A percentile compares a stretch with the other conserved stretches of the same genome.
Evolutionary conservation across 306 rosid genomes (phyloP).

Genomic region (Casuarina cunninghamiana): DNA sequence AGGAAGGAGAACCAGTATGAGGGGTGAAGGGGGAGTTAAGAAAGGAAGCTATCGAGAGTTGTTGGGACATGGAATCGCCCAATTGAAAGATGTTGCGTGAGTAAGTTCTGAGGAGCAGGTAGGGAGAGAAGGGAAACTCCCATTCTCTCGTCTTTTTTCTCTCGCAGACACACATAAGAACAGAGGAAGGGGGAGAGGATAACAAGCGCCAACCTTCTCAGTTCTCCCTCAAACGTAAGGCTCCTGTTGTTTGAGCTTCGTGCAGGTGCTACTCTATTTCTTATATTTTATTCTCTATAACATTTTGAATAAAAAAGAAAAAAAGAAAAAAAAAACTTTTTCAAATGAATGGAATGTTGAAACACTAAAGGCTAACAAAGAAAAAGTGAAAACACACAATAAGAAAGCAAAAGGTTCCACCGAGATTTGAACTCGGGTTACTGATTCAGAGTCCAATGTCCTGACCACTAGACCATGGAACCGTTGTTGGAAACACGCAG

Average conservation of each 20-base stretch:
- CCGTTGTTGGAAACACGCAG: too few relatives aligned
- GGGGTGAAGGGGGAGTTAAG: constrained; percentile 28
- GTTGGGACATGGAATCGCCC: constrained; percentile 23
- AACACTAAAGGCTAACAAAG: too few relatives aligned
- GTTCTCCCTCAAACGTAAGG: neutral
- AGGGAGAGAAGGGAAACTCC: constrained; percentile 49
- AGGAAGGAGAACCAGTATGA: constrained; percentile 48
- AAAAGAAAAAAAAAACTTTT: too few relatives aligned
- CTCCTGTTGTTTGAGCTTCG: neutral
- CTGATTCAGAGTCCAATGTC: too few relatives aligned
- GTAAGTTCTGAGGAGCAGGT: constrained; percentile 32
- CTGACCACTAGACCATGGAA: too few relatives aligned
- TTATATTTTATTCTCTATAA: too few relatives aligned
- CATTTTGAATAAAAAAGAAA: too few relatives aligned
- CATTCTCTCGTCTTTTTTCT: constrained; percentile 41
- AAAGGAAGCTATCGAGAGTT: constrained; percentile 23
- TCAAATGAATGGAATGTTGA: too few relatives aligned
- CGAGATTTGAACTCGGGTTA: too few relatives aligned
- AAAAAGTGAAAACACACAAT: too few relatives aligned
- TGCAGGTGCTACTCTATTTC: neutral
- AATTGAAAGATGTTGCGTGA: constrained; percentile 25
- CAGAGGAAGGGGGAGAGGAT: neutral
- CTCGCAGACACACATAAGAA: neutral
- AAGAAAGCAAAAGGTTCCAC: too few relatives aligned
- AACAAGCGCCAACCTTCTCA: neutral